Conservation (phyloP, 495 filamentous ascomycete species). For the Penicillium verhagenii region DNA sequence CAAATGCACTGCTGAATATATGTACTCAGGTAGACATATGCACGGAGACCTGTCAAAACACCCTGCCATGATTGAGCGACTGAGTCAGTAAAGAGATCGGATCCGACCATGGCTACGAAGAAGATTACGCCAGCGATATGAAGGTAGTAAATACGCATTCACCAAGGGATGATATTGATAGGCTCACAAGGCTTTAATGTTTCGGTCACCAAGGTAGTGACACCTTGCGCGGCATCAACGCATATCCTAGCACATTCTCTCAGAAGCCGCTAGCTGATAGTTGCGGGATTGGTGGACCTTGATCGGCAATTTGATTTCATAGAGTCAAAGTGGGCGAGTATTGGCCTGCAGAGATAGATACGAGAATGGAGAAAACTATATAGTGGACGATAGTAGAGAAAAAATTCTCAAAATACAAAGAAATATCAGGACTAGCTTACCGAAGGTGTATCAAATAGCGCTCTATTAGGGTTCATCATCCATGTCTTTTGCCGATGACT, state of each 20-base stretch:
- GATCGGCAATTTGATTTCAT: constrained; percentile 8
- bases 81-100: constrained; percentile 20
- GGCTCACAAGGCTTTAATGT: constrained; percentile 13
- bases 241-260: constrained; percentile 20
- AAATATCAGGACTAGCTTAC: constrained; percentile 7
- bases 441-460: constrained; percentile 23
- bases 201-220: constrained; percentile 16
- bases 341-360: constrained; percentile 23
- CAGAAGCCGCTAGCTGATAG: constrained; percentile 18
- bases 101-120: constrained; percentile 21
- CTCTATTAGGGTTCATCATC: constrained; percentile 20
- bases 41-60: constrained; percentile 12
- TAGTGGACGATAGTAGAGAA: neutral
- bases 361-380: constrained; percentile 15
- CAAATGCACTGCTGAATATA: constrained; percentile 17
- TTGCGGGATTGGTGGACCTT: constrained; percentile 2
- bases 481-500: constrained; percentile 29
- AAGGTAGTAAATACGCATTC: constrained; percentile 25
- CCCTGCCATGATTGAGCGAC: constrained; percentile 17
- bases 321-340: constrained; percentile 22
- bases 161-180: constrained; percentile 24
- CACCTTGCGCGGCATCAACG: constrained; percentile 17
- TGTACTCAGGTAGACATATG: constrained; percentile 16
- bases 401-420: neutral
- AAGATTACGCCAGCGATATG: constrained; percentile 24